Base-by-base conservation (phyloP, 495 filamentous ascomycete genomes). In the Bacidia gigantensis region DNA sequence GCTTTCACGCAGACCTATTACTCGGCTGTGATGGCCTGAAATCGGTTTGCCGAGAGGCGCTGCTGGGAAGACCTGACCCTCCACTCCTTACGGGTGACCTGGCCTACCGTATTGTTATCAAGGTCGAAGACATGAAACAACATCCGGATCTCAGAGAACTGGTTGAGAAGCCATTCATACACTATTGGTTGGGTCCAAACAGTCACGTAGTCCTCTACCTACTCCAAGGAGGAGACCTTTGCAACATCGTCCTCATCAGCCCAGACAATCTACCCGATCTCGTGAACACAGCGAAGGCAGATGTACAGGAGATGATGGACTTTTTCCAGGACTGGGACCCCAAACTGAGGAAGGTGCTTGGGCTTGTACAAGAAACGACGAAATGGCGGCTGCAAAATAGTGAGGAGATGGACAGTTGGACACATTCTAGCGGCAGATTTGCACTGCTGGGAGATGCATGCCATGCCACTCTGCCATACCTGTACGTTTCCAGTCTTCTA, bases 381-480 rank as follows among this genome's bases (percentile, higher is more conserved):
- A 80, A 80, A 58, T 81, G 77, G 77, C 67, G 72, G 40, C 25
- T 60, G 22, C 43, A 46, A 24, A 58, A 51, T n/a, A 62, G 59
- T 14, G 51, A 54, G 38, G 59, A 68, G 21, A 58, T 79, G 24
- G 60, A 70, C 3, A 64, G 51, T 23, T 80, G 76, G 77, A 66
- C 67, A 9, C 72, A 75, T 45, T 60, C 70, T 1, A 63, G 67
- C 18, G 72, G 69, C 9, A 70, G 67, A 23, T 76, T 84, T 46
- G 80, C 75, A 7, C 60, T 86, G 40, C 69, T 86, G 20, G 82
- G 82, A 21, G 82, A 85, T 59, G 76, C 82, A 3, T 81, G 79
- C 46, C 82, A 86, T 56, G 80, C 82, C 2, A 83, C 80, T 59
- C 72, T 84, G 50, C 76, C 76, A 3, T 79, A 79, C 57, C 64